Percentiles rank a stretch among this genome's conserved stretches.
phyloP scores from a whole-genome alignment of 2,329 filamentous ascomycete species.

The Pseudogymnoascus destructans region DNA sequence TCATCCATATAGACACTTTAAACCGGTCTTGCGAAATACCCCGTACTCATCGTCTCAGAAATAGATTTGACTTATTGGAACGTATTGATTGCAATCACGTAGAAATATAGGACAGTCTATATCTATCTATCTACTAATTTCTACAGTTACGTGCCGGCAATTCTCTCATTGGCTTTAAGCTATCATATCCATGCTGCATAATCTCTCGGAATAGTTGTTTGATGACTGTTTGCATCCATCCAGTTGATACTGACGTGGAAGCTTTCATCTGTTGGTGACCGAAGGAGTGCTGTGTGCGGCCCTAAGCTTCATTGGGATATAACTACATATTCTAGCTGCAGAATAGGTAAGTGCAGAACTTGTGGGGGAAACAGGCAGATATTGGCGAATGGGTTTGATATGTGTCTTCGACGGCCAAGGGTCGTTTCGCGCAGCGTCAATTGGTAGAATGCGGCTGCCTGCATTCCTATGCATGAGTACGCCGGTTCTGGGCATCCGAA shows the following conservation, averaged over 20 bases:
- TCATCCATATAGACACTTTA: background rate
- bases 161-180: background rate
- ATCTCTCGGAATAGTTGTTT: background rate
- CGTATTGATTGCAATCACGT: background rate
- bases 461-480: background rate
- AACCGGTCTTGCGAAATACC: background rate
- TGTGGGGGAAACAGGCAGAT: background rate
- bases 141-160: background rate
- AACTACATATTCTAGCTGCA: background rate
- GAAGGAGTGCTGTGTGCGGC: background rate
- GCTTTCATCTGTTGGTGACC: background rate
- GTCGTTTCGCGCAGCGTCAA: background rate
- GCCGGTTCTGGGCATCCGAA: background rate
- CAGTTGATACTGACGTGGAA: background rate
- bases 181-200: background rate
- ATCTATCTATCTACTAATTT: background rate
- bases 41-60: background rate
- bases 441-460: background rate
- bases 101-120: background rate
- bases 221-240: background rate
- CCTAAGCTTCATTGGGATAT: background rate
- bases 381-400: background rate
- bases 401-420: background rate
- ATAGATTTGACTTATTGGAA: background rate
- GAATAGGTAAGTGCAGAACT: background rate